Evolutionary conservation across 305 asterid genomes (phyloP).

Genomic region (Striga hermonthica): DNA sequence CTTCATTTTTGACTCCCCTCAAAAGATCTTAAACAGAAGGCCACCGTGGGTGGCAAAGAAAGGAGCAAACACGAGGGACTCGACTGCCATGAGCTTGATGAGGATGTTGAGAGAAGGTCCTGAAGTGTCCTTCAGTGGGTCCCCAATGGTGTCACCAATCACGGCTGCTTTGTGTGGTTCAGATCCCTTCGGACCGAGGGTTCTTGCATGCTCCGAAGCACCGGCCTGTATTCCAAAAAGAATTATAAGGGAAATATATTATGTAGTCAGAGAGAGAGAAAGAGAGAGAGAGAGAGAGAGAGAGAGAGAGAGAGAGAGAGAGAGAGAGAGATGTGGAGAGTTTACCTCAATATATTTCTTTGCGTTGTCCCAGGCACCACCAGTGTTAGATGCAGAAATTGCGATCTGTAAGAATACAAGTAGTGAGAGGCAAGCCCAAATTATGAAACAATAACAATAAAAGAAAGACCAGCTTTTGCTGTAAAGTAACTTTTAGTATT

Average conservation of each 20-base stretch:
- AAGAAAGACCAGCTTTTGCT: too few species aligned
- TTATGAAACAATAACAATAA: neutral
- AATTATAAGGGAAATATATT: neutral
- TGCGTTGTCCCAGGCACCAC: conserved; percentile 96
- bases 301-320: neutral
- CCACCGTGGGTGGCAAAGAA: conserved; percentile 95
- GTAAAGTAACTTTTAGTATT: too few species aligned
- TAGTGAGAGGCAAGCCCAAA: neutral
- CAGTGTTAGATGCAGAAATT: conserved; percentile 91
- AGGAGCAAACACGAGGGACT: conserved; percentile 89
- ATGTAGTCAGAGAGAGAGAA: too few species aligned
- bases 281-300: neutral
- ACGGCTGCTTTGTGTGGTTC: conserved; percentile 96
- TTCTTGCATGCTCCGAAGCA: conserved; percentile 80
- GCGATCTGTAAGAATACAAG: conserved; percentile 51
- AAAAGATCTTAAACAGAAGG: conserved; percentile 67
- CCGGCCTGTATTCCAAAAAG: conserved; percentile 57
- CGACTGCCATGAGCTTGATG: conserved; percentile 93
- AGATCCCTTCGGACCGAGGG: conserved; percentile 89
- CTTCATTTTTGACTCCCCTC: neutral
- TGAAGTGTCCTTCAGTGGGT: conserved; percentile 89
- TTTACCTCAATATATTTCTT: conserved; percentile 92
- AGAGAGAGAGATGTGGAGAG: neutral
- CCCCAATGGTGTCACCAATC: conserved; percentile 91
- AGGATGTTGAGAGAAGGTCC: conserved; percentile 96